phyloP scores from a whole-genome alignment of 306 rosid genomes.

The Astragalus membranaceus region DNA sequence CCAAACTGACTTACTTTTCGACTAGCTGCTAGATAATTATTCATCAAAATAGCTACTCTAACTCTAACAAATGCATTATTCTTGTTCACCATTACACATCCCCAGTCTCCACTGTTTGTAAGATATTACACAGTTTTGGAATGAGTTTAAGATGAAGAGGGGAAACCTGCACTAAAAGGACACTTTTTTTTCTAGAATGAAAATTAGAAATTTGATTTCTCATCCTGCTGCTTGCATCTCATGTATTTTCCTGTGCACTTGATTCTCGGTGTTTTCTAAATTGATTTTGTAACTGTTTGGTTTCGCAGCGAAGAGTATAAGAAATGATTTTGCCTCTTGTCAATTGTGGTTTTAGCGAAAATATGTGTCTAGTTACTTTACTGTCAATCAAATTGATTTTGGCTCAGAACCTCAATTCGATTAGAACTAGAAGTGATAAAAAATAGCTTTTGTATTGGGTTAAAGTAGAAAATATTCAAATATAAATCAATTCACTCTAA shows the following conservation, averaged over 20 bases:
- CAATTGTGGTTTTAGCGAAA: too few relatives aligned
- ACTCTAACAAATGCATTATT: not conserved
- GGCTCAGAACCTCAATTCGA: too few relatives aligned
- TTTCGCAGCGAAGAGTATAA: too few relatives aligned
- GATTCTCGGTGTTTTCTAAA: not conserved
- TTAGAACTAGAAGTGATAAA: too few relatives aligned
- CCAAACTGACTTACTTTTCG: not conserved
- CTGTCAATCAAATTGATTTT: too few relatives aligned
- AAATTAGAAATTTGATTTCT: not conserved
- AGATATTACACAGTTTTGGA: not conserved
- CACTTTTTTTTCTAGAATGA: not conserved
- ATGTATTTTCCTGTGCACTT: not conserved
- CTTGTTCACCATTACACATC: too few relatives aligned
- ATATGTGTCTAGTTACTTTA: too few relatives aligned
- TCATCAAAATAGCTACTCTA: not conserved
- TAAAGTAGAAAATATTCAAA: too few relatives aligned
- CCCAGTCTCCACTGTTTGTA: too few relatives aligned
- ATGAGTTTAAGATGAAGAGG: not conserved
- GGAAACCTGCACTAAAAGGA: not conserved
- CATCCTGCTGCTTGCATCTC: not conserved
- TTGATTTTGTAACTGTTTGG: not conserved
- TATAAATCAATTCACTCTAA: too few relatives aligned
- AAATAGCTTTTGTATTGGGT: too few relatives aligned
- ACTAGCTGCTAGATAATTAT: not conserved
- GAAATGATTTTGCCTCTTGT: too few relatives aligned